Evolutionary conservation across 441 rosid genomes (phyloP).

Genomic region (Adansonia grandidieri): DNA sequence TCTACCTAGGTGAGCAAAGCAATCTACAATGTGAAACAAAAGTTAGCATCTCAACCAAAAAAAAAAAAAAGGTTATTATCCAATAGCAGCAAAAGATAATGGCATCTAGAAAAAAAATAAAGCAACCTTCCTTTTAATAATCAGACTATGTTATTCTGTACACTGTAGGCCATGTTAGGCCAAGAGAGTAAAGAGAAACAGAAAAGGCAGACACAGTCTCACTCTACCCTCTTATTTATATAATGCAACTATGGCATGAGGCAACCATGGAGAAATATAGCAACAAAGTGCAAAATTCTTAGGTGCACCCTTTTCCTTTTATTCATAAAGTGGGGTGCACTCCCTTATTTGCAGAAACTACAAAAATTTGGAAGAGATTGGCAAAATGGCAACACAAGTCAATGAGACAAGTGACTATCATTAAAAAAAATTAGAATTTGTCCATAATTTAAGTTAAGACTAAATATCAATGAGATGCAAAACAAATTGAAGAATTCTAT

Average conservation of each 20-base stretch:
- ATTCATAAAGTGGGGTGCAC: conserved; percentile 17
- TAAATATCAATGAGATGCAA: background rate
- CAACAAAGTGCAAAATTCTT: conserved; percentile 2
- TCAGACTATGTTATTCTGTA: background rate
- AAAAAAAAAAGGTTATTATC: background rate
- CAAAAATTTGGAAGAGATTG: background rate
- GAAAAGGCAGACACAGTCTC: conserved; percentile 1
- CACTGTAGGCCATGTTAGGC: background rate
- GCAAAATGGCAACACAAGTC: background rate
- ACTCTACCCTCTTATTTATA: conserved; percentile 8
- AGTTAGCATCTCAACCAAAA: conserved; percentile 28
- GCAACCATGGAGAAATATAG: background rate
- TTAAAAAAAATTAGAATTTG: background rate
- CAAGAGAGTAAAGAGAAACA: background rate
- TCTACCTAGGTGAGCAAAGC: conserved; percentile 65
- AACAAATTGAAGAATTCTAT: background rate
- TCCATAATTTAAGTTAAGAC: background rate
- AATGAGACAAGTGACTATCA: background rate
- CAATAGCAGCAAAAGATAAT: background rate
- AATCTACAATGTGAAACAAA: conserved; percentile 53
- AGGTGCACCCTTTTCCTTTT: background rate
- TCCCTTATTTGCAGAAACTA: background rate
- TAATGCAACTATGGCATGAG: conserved; percentile 2
- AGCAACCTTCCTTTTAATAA: background rate
- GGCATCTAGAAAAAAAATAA: conserved; percentile 4